Evolutionary conservation across 352 stramenopile genomes (phyloP).

Genomic region (Globisporangium emineosum): DNA sequence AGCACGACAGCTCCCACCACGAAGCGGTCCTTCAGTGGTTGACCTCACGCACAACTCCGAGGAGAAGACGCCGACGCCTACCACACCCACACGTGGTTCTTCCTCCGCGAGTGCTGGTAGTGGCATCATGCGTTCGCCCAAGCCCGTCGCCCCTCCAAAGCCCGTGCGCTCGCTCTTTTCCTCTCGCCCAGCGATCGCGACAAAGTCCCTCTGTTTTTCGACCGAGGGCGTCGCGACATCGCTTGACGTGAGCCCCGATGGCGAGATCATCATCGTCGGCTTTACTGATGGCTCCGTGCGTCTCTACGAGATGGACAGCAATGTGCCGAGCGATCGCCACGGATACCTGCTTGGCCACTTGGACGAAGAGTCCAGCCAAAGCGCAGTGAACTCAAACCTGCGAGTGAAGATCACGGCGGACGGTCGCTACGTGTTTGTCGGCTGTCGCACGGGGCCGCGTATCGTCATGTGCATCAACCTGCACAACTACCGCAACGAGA

Average conservation of each 20-base stretch:
- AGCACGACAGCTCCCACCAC: conserved; percentile 12
- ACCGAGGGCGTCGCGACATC: conserved; percentile 71
- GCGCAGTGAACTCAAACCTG: conserved; percentile 45
- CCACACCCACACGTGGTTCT: conserved; percentile 41
- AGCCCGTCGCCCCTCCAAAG: conserved; percentile 29
- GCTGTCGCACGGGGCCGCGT: conserved; percentile 57
- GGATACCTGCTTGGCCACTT: conserved; percentile 79
- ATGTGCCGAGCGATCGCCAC: conserved; percentile 72
- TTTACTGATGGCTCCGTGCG: conserved; percentile 78
- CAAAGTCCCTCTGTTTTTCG: conserved; percentile 81
- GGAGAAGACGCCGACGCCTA: conserved; percentile 20
- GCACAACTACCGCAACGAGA: conserved; percentile 76
- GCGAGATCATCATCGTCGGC: conserved; percentile 78
- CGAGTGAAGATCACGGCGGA: conserved; percentile 78
- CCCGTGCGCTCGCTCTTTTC: conserved; percentile 53
- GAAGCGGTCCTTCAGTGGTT: conserved; percentile 31
- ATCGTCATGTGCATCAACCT: conserved; percentile 84
- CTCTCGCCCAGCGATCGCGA: conserved; percentile 33
- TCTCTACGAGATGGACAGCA: conserved; percentile 86
- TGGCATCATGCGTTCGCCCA: conserved; percentile 9
- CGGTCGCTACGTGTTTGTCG: conserved; percentile 80
- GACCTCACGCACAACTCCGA: conserved; percentile 24
- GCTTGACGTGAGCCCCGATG: conserved; percentile 71
- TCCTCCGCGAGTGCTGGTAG: neutral
- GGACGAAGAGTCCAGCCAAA: conserved; percentile 66